Conservation (phyloP, 2,329 filamentous ascomycete species). For the Aspergillus fructus region DNA sequence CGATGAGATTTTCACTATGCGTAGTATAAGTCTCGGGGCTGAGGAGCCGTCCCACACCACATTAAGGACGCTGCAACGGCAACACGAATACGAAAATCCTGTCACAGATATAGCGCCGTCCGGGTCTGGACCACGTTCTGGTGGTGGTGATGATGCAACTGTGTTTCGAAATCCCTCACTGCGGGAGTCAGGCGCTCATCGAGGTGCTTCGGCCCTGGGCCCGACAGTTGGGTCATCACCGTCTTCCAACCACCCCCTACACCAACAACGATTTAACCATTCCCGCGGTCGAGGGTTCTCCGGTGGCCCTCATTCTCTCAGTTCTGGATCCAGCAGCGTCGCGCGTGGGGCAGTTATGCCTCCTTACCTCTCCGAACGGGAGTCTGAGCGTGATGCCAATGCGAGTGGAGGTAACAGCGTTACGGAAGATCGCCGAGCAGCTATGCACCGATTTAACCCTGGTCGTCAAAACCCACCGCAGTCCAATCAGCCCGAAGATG, state of each 20-base stretch:
- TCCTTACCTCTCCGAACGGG: slow-evolving; percentile 34
- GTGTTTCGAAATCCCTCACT: slow-evolving; percentile 18
- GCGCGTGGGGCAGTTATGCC: slow-evolving; percentile 35
- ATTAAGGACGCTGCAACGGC: slow-evolving; percentile 33
- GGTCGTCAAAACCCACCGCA: slow-evolving; percentile 32
- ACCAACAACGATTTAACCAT: slow-evolving; percentile 40
- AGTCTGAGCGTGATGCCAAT: slow-evolving; percentile 39
- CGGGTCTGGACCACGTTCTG: slow-evolving; percentile 18
- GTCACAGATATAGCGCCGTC: slow-evolving; percentile 21
- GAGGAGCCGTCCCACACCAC: slow-evolving; percentile 36
- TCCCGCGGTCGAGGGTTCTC: slow-evolving; percentile 39
- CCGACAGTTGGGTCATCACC: slow-evolving; percentile 29
- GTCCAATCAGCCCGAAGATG: slow-evolving; percentile 36
- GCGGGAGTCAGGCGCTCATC: slow-evolving; percentile 21
- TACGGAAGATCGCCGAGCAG: slow-evolving; percentile 35
- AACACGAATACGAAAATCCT: slow-evolving; percentile 31
- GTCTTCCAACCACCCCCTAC: slow-evolving; percentile 33
- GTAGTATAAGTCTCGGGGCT: slow-evolving; percentile 48
- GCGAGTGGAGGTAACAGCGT: slow-evolving; percentile 43
- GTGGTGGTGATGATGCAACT: slow-evolving; percentile 20
- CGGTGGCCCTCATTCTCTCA: slow-evolving; percentile 37
- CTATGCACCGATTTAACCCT: slow-evolving; percentile 34
- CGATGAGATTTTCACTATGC: slow-evolving; percentile 46
- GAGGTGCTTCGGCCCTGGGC: slow-evolving; percentile 23
- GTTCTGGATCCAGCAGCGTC: slow-evolving; percentile 41